Conservation (phyloP, 2,329 filamentous ascomycete species). For the Intubia oerlemansii region DNA sequence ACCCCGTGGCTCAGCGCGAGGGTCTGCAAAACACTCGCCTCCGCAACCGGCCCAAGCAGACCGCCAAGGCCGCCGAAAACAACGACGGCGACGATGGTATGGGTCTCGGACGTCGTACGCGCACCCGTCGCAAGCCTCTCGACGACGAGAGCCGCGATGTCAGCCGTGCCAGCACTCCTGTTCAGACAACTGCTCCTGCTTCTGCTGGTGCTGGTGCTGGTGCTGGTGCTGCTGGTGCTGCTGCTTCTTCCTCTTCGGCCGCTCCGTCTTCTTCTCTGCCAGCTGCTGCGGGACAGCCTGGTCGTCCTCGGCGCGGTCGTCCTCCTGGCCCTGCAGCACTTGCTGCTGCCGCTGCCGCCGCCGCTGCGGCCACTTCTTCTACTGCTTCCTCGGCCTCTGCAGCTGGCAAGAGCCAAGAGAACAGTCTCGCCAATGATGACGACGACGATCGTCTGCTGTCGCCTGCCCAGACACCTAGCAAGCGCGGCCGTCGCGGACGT, state of each 20-base stretch:
- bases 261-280: no score
- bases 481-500: slow-evolving; percentile 6
- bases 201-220: slow-evolving; percentile 13
- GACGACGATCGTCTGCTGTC: background rate
- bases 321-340: slow-evolving; percentile 1
- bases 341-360: background rate
- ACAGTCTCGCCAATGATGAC: background rate
- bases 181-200: slow-evolving; percentile 11
- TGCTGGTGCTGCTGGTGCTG: slow-evolving; percentile 11
- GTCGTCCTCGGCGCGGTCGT: slow-evolving; percentile 2
- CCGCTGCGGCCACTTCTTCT: slow-evolving; percentile 1
- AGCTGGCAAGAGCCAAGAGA: background rate
- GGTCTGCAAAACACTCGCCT: slow-evolving; percentile 31
- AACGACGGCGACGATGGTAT: slow-evolving; percentile 18
- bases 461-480: background rate
- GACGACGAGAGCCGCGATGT: slow-evolving; percentile 27
- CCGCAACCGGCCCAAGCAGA: slow-evolving; percentile 34
- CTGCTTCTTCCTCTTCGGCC: no score
- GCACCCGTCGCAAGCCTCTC: slow-evolving; percentile 27
- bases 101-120: slow-evolving; percentile 28
- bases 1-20: slow-evolving; percentile 33
- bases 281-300: background rate
- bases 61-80: slow-evolving; percentile 35
- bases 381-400: background rate
- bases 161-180: slow-evolving; percentile 31